Evolutionary conservation across 2,329 filamentous ascomycete genomes (phyloP), one percentile per base, ranked within the genome.

Genomic region (Pezicula carpinea): DNA sequence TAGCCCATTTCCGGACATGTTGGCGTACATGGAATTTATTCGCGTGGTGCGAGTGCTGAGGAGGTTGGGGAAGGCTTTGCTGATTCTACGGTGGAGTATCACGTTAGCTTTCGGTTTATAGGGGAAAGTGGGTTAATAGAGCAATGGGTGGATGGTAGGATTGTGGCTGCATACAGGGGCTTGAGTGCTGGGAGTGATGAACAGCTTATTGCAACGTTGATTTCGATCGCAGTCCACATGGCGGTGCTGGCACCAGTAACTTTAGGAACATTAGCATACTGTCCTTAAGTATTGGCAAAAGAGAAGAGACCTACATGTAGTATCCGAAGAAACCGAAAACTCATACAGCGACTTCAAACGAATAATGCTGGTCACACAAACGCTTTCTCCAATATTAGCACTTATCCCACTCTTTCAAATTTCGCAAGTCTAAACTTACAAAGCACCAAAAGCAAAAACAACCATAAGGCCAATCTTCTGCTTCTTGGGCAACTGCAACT

Each of bases 131-230:
- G 26, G 5, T 13, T 5, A 29, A 10, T 2, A 10, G 26, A 11
- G 6, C 10, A 11, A 29, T 5, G 22, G 26, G 26, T 11, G 6
- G 26, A 3, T 29, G 13, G 26, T n/a, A n/a, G n/a, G n/a, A n/a
- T n/a, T n/a, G n/a, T n/a, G n/a, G n/a, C n/a, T n/a, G n/a, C 26
- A 10, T 11, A 29, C 18, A 63, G 53, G 0, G 74, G 74, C 47
- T 76, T 76, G 5, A 78, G 63, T 0, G 74, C 72, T 0, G 75
- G 72, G 0, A 74, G 64, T 6, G 68, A 73, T 17, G 73, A 71
- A 52, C 74, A 77, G 23, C 71, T 59, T 32, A 78, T 71, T n/a
- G 69, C 73, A 5, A 69, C 61, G 46, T 73, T 75, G 49, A 76
- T 63, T 51, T 77, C 74, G 42, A 77, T 67, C 47, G 69, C 66